Conservation (phyloP, 2,329 filamentous ascomycete species). For the Aspergillus sp. region DNA sequence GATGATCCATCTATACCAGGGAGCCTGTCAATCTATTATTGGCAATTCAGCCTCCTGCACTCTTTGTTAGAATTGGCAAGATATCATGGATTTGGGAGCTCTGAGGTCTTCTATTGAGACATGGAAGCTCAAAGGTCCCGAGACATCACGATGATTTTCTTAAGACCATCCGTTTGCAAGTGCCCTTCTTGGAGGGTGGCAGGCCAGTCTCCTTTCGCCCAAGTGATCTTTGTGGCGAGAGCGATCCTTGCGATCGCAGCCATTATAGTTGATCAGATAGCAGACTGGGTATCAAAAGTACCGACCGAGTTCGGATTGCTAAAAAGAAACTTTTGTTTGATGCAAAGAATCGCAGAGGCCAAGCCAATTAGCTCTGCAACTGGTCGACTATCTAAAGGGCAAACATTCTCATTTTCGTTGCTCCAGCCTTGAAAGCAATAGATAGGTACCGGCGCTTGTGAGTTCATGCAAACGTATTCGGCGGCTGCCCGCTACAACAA, state of each 20-base stretch:
- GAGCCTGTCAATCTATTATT: no score
- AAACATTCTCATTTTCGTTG: constrained; percentile 23
- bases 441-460: constrained; percentile 15
- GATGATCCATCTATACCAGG: no score
- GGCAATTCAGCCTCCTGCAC: no score
- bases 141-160: constrained; percentile 13
- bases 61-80: no score
- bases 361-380: constrained; percentile 19
- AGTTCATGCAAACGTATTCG: constrained; percentile 27
- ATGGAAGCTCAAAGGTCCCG: constrained; percentile 6
- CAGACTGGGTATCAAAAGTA: constrained; percentile 9
- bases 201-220: not conserved
- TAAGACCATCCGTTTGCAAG: constrained; percentile 12
- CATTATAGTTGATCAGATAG: constrained; percentile 1
- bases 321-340: constrained; percentile 19
- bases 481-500: constrained; percentile 15
- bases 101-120: constrained; percentile 2
- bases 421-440: constrained; percentile 9
- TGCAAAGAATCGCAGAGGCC: constrained; percentile 14
- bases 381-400: constrained; percentile 7
- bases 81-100: no score
- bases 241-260: not conserved
- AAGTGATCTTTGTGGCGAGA: not conserved
- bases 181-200: not conserved
- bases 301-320: constrained; percentile 16